Conservation (phyloP, 2,329 filamentous ascomycete genomes). For the Chaetomiaceae sp. region DNA sequence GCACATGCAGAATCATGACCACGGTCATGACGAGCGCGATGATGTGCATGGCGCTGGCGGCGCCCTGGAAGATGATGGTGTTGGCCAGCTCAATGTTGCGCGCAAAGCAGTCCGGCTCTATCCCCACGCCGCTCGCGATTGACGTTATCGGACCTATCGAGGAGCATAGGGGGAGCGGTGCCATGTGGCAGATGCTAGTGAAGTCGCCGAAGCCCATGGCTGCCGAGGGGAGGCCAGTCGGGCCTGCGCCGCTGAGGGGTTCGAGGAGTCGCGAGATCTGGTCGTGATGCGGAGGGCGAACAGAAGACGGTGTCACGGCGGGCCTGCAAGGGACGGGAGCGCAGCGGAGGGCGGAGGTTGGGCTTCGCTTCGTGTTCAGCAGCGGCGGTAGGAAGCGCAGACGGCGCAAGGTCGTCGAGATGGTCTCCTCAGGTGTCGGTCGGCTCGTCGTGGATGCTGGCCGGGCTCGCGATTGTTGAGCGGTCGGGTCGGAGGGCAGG, state of each 20-base stretch:
- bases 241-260: conserved; percentile 1
- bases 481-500: not conserved
- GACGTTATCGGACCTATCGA: conserved; percentile 69
- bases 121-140: conserved; percentile 64
- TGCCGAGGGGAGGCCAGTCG: conserved; percentile 8
- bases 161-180: conserved; percentile 80
- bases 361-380: too few species aligned
- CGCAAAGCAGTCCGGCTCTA: conserved; percentile 87
- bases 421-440: not conserved
- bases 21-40: conserved; percentile 85
- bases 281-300: not conserved
- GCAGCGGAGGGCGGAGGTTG: not conserved
- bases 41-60: conserved; percentile 88
- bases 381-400: not conserved
- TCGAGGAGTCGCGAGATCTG: not conserved
- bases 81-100: conserved; percentile 94
- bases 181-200: conserved; percentile 74
- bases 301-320: not conserved
- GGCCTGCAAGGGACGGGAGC: not conserved
- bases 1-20: conserved; percentile 94
- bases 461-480: not conserved
- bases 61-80: conserved; percentile 96
- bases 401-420: not conserved
- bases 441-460: not conserved
- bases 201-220: conserved; percentile 81